These are phyloP conservation scores for Clitoria ternatea DNA, from an alignment of 306 rosid species.

Conservation along the genomic window DNA sequence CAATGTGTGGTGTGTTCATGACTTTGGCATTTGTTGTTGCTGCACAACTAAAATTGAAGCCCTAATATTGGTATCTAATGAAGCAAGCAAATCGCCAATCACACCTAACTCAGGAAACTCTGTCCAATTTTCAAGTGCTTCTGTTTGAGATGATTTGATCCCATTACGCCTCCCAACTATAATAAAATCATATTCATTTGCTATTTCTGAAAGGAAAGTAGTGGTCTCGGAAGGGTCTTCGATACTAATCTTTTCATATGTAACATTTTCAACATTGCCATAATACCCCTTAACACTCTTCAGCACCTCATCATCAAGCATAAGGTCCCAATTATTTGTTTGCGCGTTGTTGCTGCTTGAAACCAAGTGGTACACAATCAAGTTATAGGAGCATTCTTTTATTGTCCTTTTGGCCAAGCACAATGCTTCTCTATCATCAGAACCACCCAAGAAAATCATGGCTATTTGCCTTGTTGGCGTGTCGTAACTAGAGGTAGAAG, in stretches of 20 bases:
- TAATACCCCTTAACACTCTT: slow-evolving; percentile 2
- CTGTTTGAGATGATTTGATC: slow-evolving; percentile 27
- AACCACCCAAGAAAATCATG: slow-evolving; percentile 44
- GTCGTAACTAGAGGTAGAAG: not conserved
- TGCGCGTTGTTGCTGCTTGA: not conserved
- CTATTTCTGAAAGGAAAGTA: not conserved
- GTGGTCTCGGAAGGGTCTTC: slow-evolving; percentile 24
- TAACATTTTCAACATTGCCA: not conserved
- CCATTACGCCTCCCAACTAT: slow-evolving; percentile 46
- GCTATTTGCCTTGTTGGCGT: slow-evolving; percentile 2
- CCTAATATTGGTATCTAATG: slow-evolving; percentile 22
- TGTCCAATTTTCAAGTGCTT: slow-evolving; percentile 44
- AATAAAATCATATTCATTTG: slow-evolving; percentile 23
- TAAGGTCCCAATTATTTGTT: slow-evolving; percentile 24
- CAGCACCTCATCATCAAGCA: slow-evolving; percentile 29
- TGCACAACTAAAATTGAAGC: slow-evolving; percentile 47
- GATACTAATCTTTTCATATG: not conserved
- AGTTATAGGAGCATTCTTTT: not conserved
- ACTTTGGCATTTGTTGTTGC: slow-evolving; percentile 24
- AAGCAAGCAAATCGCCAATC: slow-evolving; percentile 54
- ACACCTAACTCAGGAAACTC: slow-evolving; percentile 50
- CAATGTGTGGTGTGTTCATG: not conserved
- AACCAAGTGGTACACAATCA: slow-evolving; percentile 29
- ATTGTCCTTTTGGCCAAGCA: slow-evolving; percentile 31
- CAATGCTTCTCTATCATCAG: slow-evolving; percentile 48